Evolutionary conservation across 495 filamentous ascomycete species (phyloP).

Genomic region (Penicillium coffeae): DNA sequence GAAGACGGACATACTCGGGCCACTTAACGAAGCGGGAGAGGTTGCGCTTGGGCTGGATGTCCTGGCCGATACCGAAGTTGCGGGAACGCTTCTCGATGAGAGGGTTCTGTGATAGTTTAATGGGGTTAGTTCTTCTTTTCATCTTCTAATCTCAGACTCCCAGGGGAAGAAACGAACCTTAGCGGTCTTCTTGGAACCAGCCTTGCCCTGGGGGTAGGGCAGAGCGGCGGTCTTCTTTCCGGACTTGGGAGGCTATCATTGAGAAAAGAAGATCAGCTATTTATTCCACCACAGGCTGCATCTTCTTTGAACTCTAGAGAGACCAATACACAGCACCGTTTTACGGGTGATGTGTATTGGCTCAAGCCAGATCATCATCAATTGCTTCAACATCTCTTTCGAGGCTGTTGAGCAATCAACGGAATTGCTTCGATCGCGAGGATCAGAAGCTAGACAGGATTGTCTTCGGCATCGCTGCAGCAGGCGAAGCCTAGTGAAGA

Average conservation of each 20-base stretch:
- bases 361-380: conserved; percentile 86
- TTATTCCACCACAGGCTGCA: conserved; percentile 68
- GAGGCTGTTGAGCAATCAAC: conserved; percentile 28
- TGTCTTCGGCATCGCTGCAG: conserved; percentile 36
- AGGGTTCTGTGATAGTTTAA: conserved; percentile 68
- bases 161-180: conserved; percentile 65
- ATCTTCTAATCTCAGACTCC: conserved; percentile 13
- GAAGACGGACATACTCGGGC: conserved; percentile 97
- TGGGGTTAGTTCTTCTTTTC: conserved; percentile 17
- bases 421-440: conserved; percentile 42
- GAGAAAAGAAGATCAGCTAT: conserved; percentile 98
- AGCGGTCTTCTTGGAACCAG: conserved; percentile 87
- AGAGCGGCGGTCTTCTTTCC: conserved; percentile 94
- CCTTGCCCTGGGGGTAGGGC: conserved; percentile 92
- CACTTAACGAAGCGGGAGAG: conserved; percentile 99
- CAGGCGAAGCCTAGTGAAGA: conserved; percentile 33
- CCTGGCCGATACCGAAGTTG: conserved; percentile 99
- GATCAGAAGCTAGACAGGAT: conserved; percentile 31
- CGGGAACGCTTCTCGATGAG: conserved; percentile 95
- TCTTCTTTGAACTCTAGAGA: conserved; percentile 94
- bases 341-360: conserved; percentile 54
- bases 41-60: conserved; percentile 96
- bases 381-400: conserved; percentile 38
- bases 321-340: conserved; percentile 53
- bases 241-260: conserved; percentile 99